Base-by-base conservation (phyloP, 768 basidiomycete genomes). In the Pleurotus pulmonarius region DNA sequence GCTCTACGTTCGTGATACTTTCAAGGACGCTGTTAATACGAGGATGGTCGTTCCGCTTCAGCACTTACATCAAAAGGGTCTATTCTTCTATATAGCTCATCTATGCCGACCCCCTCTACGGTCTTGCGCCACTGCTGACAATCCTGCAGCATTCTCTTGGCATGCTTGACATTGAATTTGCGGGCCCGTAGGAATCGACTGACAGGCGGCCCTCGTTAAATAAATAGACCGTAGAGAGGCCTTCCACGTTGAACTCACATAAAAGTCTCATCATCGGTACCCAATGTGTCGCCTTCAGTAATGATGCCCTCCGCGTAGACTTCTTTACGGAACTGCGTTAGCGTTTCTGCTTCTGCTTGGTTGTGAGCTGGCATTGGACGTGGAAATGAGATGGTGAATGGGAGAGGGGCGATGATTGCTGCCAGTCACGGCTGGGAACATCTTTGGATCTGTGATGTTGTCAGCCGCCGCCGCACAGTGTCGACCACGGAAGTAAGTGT, bases 151-250 rank as follows among this genome's bases (percentile, higher is more conserved):
- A 89, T 90, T 58, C 70, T 76, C 67, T 84, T 87, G 0, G 87
- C 69, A 46, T 83, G 79, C 37, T 67, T 71, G 11, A 87, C 57
- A 63, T 83, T 77, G 61, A 82, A 89, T 59, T 82, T 82, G 2
- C 88, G 83, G 8, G 88, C 88, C 37, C 85, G 81, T n/a, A 91
- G 68, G 63, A 90, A 91, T n/a, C 88, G 83, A 55, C 88, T 90
- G 60, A 4, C 9, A 15, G 20, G 41, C n/a, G 41, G 34, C 48
- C 47, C 18, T 26, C 53, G 39, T 58, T 15, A 45, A 40, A 16
- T 37, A 11, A 5, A 13, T n/a, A 3, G 13, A 16, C 22, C 41
- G 38, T 45, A 37, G 47, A 13, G 49, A 34, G 43, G n/a, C 11
- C 20, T 20, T 20, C 20, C 41, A 22, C 20, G n/a, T 18, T n/a